These are phyloP conservation scores for Talaromyces verruculosus DNA, from an alignment of 2,329 filamentous ascomycete species.

Conservation along the genomic window DNA sequence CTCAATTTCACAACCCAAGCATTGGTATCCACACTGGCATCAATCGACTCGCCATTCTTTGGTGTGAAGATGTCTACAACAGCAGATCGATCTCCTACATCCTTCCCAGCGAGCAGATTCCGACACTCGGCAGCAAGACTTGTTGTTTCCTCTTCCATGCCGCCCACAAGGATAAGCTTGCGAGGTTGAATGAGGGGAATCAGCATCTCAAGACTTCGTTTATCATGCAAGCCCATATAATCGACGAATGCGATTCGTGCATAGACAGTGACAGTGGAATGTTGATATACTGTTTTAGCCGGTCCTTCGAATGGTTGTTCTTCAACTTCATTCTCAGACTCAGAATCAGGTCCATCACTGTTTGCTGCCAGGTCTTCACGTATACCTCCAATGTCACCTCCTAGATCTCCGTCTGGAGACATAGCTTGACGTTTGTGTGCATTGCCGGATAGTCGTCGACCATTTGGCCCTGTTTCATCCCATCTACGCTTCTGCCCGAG, in stretches of 20 bases:
- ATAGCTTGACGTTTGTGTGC: constrained; percentile 35
- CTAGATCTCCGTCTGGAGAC: constrained; percentile 25
- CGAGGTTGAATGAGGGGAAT: constrained; percentile 91
- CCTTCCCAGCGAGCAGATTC: constrained; percentile 57
- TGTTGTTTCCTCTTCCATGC: constrained; percentile 73
- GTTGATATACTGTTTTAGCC: constrained; percentile 69
- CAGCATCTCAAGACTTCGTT: constrained; percentile 88
- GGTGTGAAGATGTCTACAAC: constrained; percentile 71
- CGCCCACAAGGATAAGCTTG: constrained; percentile 89
- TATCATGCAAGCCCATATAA: constrained; percentile 89
- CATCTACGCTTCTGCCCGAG: constrained; percentile 93
- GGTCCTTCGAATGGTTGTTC: constrained; percentile 61
- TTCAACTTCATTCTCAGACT: constrained; percentile 54
- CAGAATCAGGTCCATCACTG: constrained; percentile 55
- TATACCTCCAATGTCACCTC: constrained; percentile 52
- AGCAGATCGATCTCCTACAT: constrained; percentile 26
- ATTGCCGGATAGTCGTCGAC: constrained; percentile 49
- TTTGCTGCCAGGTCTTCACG: constrained; percentile 51
- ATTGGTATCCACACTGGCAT: constrained; percentile 96
- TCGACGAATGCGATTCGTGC: constrained; percentile 84
- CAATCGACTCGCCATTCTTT: constrained; percentile 67
- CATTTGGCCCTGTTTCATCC: constrained; percentile 64
- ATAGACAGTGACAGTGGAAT: constrained; percentile 65
- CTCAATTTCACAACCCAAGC: constrained; percentile 94
- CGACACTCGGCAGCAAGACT: constrained; percentile 77